Evolutionary conservation across 495 filamentous ascomycete genomes (phyloP), one percentile per base, ranked within the genome.

Genomic region (Elasticomyces elasticus): DNA sequence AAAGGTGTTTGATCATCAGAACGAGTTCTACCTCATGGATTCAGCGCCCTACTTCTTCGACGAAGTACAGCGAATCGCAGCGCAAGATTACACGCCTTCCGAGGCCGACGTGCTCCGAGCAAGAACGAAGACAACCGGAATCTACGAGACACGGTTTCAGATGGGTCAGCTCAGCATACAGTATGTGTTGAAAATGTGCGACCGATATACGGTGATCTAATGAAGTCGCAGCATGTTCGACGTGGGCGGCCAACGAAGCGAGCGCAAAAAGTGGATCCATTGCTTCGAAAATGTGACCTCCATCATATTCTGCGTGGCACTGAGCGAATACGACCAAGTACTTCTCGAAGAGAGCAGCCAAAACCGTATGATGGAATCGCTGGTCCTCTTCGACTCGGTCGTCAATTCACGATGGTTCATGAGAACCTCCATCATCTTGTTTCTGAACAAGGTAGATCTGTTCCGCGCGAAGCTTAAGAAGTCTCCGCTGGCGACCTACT

Each of bases 331-430:
- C 67, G 92, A 98, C 65, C 92, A 98, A 69, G 89, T 94, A 9
- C 75, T 98, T 45, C 76, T 96, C 33, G 94, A 98, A 72, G 90
- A 98, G 70, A 94, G 85, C 69, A 95, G 92, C 67, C 92, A 98
- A 86, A 98, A 98, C 65, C 91, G 94, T 46, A 96, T 97, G 92
- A 95, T 95, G 87, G 92, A 97, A 69, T 92, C 86, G 63, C 68
- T 98, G 27, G 82, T 97, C 33, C 79, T 98, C n/a, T 98, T 98
- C 68, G 94, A 97, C 71, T 96, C 91, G 7, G 92, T 98, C 4
- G 92, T 98, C 59, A 98, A 98, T 70, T 96, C 91, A 54, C 78
- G 92, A 62, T 98, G 94, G 94, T 98, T 98, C 70, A 90, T 96
- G 83, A 79, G 92, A 55, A 96, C 92, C 23, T 95, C 89, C 69